Evolutionary conservation across 495 filamentous ascomycete genomes (phyloP).

Genomic region (Poronia punctata): DNA sequence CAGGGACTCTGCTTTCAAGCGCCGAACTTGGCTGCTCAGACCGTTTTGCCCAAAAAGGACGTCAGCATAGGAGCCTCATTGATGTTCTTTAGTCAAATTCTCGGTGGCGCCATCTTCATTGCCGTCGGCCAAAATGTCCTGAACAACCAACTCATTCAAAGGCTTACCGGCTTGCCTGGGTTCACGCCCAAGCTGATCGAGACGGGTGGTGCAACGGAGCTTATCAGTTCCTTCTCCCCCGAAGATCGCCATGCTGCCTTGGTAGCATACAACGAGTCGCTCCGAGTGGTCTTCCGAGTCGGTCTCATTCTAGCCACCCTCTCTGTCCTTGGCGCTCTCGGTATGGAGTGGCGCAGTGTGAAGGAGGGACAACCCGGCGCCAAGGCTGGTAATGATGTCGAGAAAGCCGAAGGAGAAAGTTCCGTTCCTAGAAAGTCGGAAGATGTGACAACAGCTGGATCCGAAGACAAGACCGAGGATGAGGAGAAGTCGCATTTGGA

Average conservation of each 20-base stretch:
- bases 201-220: conserved; percentile 54
- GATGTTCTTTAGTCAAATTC: conserved; percentile 54
- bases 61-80: conserved; percentile 54
- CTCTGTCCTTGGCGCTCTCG: conserved; percentile 49
- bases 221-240: conserved; percentile 45
- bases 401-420: too few species aligned
- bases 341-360: conserved; percentile 71
- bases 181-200: conserved; percentile 44
- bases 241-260: conserved; percentile 44
- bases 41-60: conserved; percentile 44
- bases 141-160: conserved; percentile 44
- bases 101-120: conserved; percentile 59
- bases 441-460: neutral
- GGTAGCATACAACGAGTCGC: conserved; percentile 58
- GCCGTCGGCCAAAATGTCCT: conserved; percentile 56
- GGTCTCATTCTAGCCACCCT: conserved; percentile 52
- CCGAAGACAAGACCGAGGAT: conserved; percentile 6
- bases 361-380: conserved; percentile 42
- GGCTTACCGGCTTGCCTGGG: conserved; percentile 37
- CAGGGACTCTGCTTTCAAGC: conserved; percentile 32
- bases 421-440: too few species aligned
- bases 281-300: conserved; percentile 60
- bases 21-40: conserved; percentile 37
- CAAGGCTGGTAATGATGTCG: conserved; percentile 6
- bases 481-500: too few species aligned